phyloP scores from a whole-genome alignment of 768 basidiomycete species.

The Tremella fuciformis region DNA sequence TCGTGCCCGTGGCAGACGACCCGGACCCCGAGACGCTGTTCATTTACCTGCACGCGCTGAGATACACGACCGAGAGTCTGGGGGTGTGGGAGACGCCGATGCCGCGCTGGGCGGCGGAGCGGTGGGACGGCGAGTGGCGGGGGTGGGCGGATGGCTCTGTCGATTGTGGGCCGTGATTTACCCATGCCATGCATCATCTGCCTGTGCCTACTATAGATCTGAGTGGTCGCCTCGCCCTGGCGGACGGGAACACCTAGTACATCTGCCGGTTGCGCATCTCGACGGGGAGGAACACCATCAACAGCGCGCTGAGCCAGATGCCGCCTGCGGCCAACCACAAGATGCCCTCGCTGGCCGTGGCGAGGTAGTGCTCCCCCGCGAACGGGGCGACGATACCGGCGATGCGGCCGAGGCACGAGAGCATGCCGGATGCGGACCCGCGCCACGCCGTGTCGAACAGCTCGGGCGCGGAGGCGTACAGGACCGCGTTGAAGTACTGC shows the following conservation, averaged over 20 bases:
- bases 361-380: conserved; percentile 32
- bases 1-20: conserved; percentile 86
- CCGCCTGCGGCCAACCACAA: conserved; percentile 48
- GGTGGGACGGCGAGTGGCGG: conserved; percentile 52
- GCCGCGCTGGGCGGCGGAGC: conserved; percentile 73
- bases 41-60: conserved; percentile 90
- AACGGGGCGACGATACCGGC: conserved; percentile 50
- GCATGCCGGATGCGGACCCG: conserved; percentile 45
- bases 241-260: conserved; percentile 27
- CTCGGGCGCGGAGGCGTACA: conserved; percentile 52
- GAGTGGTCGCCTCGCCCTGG: not conserved
- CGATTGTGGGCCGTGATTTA: too few relatives aligned
- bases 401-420: conserved; percentile 45
- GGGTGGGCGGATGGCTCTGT: conserved; percentile 37
- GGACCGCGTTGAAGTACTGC: conserved; percentile 50
- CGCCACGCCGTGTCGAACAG: conserved; percentile 48
- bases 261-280: conserved; percentile 51
- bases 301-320: conserved; percentile 38
- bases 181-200: not conserved
- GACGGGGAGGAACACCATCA: conserved; percentile 45
- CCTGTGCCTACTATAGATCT: conserved; percentile 3
- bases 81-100: conserved; percentile 42
- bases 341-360: conserved; percentile 32
- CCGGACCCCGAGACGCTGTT: conserved; percentile 87
- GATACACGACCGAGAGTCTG: conserved; percentile 54